A percentile compares a stretch with the other conserved stretches of the same genome.
These are phyloP conservation scores for Oxytropis ochrocephala DNA, from an alignment of 306 rosid genomes.

Conservation along the genomic window DNA sequence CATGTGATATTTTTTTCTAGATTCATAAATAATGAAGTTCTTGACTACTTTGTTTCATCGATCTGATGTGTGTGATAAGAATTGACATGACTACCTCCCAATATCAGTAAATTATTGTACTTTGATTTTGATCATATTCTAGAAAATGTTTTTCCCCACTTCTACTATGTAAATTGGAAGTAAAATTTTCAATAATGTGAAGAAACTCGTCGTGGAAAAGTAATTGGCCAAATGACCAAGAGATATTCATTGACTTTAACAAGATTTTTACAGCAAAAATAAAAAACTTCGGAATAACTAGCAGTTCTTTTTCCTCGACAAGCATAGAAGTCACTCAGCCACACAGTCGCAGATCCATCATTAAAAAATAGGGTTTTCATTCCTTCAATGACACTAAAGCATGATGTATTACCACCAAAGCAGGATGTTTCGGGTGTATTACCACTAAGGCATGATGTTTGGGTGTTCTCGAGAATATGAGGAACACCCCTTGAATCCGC, in stretches of 20 bases:
- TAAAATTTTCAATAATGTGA: neutral
- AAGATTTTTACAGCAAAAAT: neutral
- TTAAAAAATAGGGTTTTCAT: no score
- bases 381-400: no score
- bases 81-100: slow-evolving; percentile 10
- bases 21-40: neutral
- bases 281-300: neutral
- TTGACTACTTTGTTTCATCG: slow-evolving; percentile 7
- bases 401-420: no score
- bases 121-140: neutral
- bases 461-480: no score
- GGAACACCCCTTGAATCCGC: no score
- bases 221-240: neutral
- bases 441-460: no score
- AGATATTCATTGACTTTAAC: neutral
- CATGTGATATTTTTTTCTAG: neutral
- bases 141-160: neutral
- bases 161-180: neutral
- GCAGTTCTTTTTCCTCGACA: neutral
- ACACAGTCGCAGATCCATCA: no score
- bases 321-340: no score
- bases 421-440: no score
- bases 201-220: neutral
- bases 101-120: neutral
- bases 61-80: slow-evolving; percentile 12